phyloP scores from a whole-genome alignment of 2,329 filamentous ascomycete genomes.

The Coniochaeta prunicola region DNA sequence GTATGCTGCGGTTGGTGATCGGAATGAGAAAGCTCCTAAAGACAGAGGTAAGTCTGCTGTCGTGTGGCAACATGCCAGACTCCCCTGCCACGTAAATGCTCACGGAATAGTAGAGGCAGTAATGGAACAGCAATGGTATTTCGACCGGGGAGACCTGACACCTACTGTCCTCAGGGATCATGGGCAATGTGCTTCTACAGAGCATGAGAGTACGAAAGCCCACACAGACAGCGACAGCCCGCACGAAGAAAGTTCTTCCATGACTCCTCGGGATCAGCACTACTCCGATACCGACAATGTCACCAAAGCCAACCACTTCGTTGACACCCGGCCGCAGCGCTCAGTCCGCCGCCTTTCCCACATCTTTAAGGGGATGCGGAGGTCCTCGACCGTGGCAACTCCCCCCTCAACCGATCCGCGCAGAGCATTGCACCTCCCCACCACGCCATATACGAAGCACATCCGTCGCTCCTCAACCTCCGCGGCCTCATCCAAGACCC shows the following conservation, averaged over 20 bases:
- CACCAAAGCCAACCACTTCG: background rate
- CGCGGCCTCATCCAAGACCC: slow-evolving; percentile 5
- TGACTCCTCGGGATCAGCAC: background rate
- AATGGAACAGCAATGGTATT: too few species aligned
- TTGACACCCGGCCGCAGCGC: background rate
- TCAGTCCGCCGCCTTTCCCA: background rate
- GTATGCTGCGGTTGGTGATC: background rate
- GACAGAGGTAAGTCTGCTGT: background rate
- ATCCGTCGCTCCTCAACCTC: slow-evolving; percentile 1
- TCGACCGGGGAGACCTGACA: too few species aligned
- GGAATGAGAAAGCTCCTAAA: background rate
- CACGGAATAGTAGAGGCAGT: too few species aligned
- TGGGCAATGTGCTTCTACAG: too few species aligned
- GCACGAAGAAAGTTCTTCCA: background rate
- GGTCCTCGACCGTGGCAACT: background rate
- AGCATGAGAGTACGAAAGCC: background rate
- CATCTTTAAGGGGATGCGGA: background rate
- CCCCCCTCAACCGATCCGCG: background rate
- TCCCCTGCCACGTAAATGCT: too few species aligned
- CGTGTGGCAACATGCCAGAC: too few species aligned
- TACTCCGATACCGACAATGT: background rate
- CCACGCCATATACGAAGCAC: background rate
- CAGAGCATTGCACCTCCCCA: background rate
- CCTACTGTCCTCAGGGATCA: too few species aligned
- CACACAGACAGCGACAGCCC: background rate